phyloP scores from a whole-genome alignment of 2,329 filamentous ascomycete species.

The Phaeosphaeria sp. region DNA sequence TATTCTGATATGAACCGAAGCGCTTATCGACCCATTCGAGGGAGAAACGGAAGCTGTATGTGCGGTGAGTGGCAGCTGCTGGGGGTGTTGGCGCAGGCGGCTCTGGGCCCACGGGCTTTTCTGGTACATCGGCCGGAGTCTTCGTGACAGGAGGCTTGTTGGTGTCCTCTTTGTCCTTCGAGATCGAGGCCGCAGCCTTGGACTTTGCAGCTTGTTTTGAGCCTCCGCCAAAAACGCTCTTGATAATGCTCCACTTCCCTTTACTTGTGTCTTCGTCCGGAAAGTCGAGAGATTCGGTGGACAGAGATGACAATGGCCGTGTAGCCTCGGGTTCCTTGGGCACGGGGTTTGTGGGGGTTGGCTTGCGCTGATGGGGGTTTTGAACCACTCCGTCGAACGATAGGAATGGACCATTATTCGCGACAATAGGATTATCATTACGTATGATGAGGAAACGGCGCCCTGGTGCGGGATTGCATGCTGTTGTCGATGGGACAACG shows the following conservation, averaged over 20 bases:
- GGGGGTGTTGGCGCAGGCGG: slow-evolving; percentile 51
- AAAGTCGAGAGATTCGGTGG: slow-evolving; percentile 42
- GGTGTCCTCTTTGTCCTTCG: slow-evolving; percentile 33
- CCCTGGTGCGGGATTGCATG: slow-evolving; percentile 84
- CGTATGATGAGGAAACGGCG: slow-evolving; percentile 89
- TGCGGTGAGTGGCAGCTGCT: slow-evolving; percentile 57
- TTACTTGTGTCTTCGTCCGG: slow-evolving; percentile 58
- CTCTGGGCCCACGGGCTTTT: slow-evolving; percentile 14
- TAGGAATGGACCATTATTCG: slow-evolving; percentile 63
- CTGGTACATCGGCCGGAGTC: slow-evolving; percentile 6
- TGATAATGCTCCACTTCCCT: slow-evolving; percentile 66
- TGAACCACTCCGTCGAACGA: slow-evolving; percentile 68
- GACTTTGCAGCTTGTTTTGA: slow-evolving; percentile 51
- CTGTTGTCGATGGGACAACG: slow-evolving; percentile 73
- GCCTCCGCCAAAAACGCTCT: slow-evolving; percentile 66
- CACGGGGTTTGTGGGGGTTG: slow-evolving; percentile 27
- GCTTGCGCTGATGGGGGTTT: slow-evolving; percentile 42
- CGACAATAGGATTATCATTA: slow-evolving; percentile 70
- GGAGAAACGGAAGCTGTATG: slow-evolving; percentile 76
- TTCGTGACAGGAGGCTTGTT: slow-evolving; percentile 17
- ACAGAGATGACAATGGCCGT: slow-evolving; percentile 38
- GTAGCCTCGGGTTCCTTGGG: slow-evolving; percentile 29
- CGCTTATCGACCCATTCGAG: slow-evolving; percentile 69
- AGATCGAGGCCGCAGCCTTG: slow-evolving; percentile 37
- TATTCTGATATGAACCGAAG: slow-evolving; percentile 65